These are phyloP conservation scores for Microthlaspi erraticum DNA, from an alignment of 345 rosid species.

Conservation along the genomic window DNA sequence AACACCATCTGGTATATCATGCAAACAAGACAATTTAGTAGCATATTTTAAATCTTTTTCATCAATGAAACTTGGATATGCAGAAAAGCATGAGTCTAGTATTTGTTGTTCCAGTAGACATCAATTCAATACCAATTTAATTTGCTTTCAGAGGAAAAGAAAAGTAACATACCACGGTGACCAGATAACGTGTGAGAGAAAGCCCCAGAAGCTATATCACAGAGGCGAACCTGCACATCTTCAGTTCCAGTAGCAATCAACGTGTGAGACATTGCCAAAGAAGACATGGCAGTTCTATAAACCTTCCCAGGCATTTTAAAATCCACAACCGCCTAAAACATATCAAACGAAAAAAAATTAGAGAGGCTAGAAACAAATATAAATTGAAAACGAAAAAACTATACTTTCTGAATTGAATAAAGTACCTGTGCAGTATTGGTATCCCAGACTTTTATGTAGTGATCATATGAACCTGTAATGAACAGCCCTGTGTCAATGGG, in stretches of 20 bases:
- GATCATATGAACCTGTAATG: constrained; percentile 85
- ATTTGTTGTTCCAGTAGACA: constrained; percentile 7
- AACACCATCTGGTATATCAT: constrained; percentile 72
- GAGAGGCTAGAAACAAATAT: background rate
- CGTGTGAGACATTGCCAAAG: constrained; percentile 85
- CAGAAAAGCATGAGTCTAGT: constrained; percentile 20
- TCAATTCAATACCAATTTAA: background rate
- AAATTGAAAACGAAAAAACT: background rate
- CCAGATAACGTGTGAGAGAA: constrained; percentile 92
- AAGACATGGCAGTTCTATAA: constrained; percentile 88
- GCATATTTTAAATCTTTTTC: background rate
- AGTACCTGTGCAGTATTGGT: constrained; percentile 82
- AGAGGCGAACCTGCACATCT: constrained; percentile 96
- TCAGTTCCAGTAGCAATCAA: constrained; percentile 93
- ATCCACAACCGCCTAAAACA: constrained; percentile 68
- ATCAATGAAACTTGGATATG: background rate
- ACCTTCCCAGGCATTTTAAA: constrained; percentile 97
- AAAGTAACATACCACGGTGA: constrained; percentile 74
- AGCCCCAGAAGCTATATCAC: constrained; percentile 93
- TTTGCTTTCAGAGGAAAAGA: background rate
- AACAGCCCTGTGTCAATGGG: constrained; percentile 94
- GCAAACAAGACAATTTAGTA: constrained; percentile 27
- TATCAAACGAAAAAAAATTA: constrained; percentile 13
- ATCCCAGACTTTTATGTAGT: constrained; percentile 88
- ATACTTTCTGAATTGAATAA: background rate